phyloP scores from a whole-genome alignment of 345 rosid species.

The Rhodamnia argentea region DNA sequence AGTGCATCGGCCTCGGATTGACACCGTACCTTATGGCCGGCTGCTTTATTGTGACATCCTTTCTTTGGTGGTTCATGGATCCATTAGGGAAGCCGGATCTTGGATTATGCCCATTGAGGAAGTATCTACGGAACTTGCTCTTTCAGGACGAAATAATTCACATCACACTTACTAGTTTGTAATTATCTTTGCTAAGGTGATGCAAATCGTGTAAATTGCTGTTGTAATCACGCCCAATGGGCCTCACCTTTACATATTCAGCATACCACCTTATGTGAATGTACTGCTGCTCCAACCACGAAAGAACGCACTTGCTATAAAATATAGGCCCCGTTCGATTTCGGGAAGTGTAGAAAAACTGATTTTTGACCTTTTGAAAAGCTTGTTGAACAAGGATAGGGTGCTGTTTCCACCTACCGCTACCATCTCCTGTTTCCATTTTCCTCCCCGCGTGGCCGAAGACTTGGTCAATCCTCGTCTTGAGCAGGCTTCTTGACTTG shows the following conservation, averaged over 20 bases:
- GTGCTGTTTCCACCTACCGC: background rate
- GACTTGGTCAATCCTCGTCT: background rate
- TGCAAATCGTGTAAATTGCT: background rate
- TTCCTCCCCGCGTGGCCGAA: background rate
- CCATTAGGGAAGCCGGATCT: conserved; percentile 1
- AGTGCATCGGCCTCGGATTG: background rate
- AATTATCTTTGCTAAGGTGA: background rate
- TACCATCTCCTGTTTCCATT: background rate
- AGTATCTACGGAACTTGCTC: background rate
- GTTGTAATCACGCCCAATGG: background rate
- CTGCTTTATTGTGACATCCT: conserved; percentile 1
- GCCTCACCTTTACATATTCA: background rate
- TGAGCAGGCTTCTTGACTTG: background rate
- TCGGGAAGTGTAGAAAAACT: background rate
- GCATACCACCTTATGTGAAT: background rate
- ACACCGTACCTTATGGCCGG: background rate
- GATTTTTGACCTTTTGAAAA: background rate
- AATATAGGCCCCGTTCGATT: background rate
- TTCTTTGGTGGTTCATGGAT: conserved; percentile 1
- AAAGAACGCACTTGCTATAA: background rate
- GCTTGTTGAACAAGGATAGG: background rate
- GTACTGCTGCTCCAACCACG: background rate
- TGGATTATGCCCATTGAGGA: background rate
- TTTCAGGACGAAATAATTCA: background rate
- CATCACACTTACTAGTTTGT: too few species aligned